Percentiles rank a stretch among this genome's conserved stretches.
Conservation (phyloP, 225 moss, liverwort and hornwort genomes). For the Asterella californica region DNA sequence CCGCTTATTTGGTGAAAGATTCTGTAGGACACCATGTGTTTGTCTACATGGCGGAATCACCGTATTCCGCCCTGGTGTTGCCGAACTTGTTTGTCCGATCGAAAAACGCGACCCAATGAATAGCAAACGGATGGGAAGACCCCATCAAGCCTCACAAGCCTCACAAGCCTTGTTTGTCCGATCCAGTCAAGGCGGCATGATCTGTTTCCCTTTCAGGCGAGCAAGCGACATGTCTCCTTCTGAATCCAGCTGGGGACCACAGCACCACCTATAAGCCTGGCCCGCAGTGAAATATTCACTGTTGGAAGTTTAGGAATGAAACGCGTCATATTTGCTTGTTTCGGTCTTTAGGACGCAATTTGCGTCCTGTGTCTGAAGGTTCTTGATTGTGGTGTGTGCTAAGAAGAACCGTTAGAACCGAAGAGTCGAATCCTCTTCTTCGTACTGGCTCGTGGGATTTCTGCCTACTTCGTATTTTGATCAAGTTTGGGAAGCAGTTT, state of each 20-base stretch:
- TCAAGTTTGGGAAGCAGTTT: neutral
- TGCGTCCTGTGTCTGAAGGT: neutral
- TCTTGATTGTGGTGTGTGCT: neutral
- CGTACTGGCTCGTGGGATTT: neutral
- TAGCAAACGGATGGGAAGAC: too few relatives aligned
- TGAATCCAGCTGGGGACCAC: slow-evolving; percentile 2
- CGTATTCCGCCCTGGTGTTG: neutral
- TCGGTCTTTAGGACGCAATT: neutral
- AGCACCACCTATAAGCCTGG: neutral
- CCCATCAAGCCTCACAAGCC: too few relatives aligned
- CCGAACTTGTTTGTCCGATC: neutral
- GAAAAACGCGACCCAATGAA: too few relatives aligned
- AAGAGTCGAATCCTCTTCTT: neutral
- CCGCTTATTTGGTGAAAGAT: neutral
- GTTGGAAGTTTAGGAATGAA: neutral
- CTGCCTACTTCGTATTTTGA: neutral
- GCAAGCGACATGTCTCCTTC: slow-evolving; percentile 2
- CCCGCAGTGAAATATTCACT: neutral
- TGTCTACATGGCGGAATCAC: neutral
- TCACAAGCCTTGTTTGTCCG: too few relatives aligned
- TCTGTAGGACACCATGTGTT: neutral
- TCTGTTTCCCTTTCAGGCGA: neutral
- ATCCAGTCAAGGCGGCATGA: neutral
- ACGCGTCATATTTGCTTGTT: neutral
- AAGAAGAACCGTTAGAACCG: neutral